Percentiles rank a stretch among this genome's conserved stretches.
Conservation (phyloP, 495 filamentous ascomycete genomes). For the Aspergillus saccharolyticus region DNA sequence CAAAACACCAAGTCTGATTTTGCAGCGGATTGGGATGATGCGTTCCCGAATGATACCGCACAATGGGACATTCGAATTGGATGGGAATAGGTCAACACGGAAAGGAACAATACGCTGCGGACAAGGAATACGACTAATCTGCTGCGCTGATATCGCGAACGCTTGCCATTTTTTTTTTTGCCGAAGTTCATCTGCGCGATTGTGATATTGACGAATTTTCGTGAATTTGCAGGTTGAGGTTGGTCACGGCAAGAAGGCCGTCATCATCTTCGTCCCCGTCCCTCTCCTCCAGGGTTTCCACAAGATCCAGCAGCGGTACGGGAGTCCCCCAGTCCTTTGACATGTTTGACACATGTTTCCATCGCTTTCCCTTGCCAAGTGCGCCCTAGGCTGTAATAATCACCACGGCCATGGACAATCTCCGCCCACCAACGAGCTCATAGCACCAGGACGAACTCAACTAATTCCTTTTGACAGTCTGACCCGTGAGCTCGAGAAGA, state of each 20-base stretch:
- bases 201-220: constrained; percentile 23
- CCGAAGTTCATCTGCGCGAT: background rate
- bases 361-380: no score
- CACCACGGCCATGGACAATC: no score
- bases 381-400: constrained; percentile 5
- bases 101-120: background rate
- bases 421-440: no score
- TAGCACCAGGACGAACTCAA: constrained; percentile 8
- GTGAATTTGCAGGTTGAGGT: constrained; percentile 77
- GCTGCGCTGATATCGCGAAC: background rate
- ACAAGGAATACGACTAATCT: background rate
- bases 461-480: constrained; percentile 53
- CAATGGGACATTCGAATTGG: background rate
- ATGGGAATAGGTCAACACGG: background rate
- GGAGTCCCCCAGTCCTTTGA: constrained; percentile 14
- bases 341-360: no score
- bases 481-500: constrained; percentile 99
- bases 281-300: constrained; percentile 93
- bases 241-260: constrained; percentile 99
- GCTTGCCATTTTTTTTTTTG: background rate
- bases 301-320: constrained; percentile 97
- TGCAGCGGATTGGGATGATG: background rate
- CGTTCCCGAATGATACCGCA: background rate
- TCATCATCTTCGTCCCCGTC: constrained; percentile 99
- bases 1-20: background rate